Evolutionary conservation across 352 stramenopile species (phyloP), one percentile per base, ranked within the genome.

Genomic region (Phytophthora pseudosyringae): DNA sequence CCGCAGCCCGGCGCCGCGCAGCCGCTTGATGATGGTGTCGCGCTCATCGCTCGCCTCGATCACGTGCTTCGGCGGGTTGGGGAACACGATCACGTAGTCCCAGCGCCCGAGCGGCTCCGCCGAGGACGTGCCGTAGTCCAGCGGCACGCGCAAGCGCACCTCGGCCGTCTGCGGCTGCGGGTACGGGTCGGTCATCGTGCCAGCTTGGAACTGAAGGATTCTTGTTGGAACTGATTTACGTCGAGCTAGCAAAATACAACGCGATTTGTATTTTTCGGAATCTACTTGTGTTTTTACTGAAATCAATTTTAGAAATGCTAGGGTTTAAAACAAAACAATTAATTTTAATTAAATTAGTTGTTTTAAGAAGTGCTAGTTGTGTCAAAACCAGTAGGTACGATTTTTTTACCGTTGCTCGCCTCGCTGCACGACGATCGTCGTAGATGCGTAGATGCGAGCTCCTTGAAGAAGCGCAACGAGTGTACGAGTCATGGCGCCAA

Each of bases 1-100:
- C 29, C 83, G 79, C 46, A 95, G 78, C 0, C 86, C 87, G 0
- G 83, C 73, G 9, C 71, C 69, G 39, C 75, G 77, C 39, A 95
- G 71, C 31, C 83, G 82, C 47, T 80, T 76, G 66, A 94, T 81
- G 80, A 95, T 95, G 47, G 76, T 86, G 49, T 94, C 83, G 47
- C 82, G 86, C 71, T 85, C 71, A 69, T 88, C 77, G 45, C 83
- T 80, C 33, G 69, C 72, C 31, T 87, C 79, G 55, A 86, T 78
- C 33, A 81, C 80, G 39, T 80, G 71, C 59, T 79, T 88, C 10
- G 82, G 73, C 21, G 83, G 83, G 59, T 93, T 89, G 3, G 83
- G 85, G 63, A 95, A 95, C 36, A 89, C 85, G 56, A 95, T 89
- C 50, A 90, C 83, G 59, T 93, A 95, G 75, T 94, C 87, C 85